phyloP scores from a whole-genome alignment of 2,329 filamentous ascomycete species.

The Alternaria metachromatica region DNA sequence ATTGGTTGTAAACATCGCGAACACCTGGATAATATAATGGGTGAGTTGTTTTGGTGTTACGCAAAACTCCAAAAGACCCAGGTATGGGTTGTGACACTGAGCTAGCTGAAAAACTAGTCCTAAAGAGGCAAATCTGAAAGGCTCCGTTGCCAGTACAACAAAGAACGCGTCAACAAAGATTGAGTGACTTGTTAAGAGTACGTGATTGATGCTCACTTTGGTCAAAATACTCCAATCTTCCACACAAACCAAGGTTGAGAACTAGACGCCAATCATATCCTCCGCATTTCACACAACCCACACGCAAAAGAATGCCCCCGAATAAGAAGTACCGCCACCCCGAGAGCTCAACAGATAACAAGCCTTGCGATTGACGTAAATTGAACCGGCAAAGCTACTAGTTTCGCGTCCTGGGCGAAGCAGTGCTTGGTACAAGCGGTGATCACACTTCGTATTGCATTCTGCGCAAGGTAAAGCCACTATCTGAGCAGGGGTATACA shows the following conservation, averaged over 20 bases:
- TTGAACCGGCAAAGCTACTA: background rate
- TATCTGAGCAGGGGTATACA: background rate
- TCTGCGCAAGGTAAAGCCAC: background rate
- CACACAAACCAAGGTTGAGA: background rate
- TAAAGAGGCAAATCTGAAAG: background rate
- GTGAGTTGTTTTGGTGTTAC: background rate
- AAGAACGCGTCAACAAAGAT: background rate
- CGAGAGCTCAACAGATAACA: background rate
- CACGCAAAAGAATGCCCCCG: background rate
- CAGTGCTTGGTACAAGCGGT: background rate
- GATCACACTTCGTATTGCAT: background rate
- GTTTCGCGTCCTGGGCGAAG: background rate
- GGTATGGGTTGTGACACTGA: background rate
- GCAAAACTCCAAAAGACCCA: background rate
- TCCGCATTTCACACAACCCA: background rate
- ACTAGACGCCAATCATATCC: background rate
- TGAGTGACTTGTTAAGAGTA: background rate
- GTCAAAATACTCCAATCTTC: background rate
- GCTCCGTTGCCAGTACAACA: background rate
- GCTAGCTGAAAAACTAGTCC: background rate
- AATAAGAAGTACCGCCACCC: background rate
- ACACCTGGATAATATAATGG: background rate
- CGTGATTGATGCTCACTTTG: background rate
- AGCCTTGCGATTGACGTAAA: background rate
- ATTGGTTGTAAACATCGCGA: background rate